These are phyloP conservation scores for Tetrahymena malaccensis DNA, from an alignment of 73 alveolate species.

Conservation along the genomic window DNA sequence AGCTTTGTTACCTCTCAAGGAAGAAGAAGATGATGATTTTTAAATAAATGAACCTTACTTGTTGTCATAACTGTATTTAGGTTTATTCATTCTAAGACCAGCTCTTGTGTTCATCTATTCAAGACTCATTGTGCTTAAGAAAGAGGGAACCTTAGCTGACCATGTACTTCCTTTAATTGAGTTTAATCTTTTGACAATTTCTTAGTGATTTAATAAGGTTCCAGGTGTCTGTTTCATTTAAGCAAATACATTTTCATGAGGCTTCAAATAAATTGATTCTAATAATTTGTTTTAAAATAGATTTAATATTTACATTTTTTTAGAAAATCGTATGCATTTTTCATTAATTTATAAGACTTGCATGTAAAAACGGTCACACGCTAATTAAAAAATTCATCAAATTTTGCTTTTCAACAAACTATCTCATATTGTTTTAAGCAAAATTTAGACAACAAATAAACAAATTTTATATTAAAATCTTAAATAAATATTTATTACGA, in stretches of 20 bases:
- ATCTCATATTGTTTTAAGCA: too few species aligned
- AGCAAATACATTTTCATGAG: neutral
- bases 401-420: too few species aligned
- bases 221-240: neutral
- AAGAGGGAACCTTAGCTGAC: slow-evolving; percentile 2
- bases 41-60: neutral
- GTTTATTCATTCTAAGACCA: slow-evolving; percentile 11
- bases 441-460: too few species aligned
- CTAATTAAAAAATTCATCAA: too few species aligned
- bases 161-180: neutral
- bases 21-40: neutral
- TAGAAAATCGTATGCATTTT: too few species aligned
- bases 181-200: neutral
- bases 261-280: neutral
- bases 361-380: too few species aligned
- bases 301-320: neutral
- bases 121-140: slow-evolving; percentile 4
- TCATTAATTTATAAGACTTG: too few species aligned
- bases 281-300: neutral
- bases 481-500: neutral
- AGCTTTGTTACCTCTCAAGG: neutral
- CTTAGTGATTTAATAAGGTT: neutral
- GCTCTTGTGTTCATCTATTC: slow-evolving; percentile 17
- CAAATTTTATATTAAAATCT: too few species aligned
- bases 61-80: neutral